Evolutionary conservation across 1,139 yeast genomes (phyloP).

Genomic region (Wickerhamomyces sp.): DNA sequence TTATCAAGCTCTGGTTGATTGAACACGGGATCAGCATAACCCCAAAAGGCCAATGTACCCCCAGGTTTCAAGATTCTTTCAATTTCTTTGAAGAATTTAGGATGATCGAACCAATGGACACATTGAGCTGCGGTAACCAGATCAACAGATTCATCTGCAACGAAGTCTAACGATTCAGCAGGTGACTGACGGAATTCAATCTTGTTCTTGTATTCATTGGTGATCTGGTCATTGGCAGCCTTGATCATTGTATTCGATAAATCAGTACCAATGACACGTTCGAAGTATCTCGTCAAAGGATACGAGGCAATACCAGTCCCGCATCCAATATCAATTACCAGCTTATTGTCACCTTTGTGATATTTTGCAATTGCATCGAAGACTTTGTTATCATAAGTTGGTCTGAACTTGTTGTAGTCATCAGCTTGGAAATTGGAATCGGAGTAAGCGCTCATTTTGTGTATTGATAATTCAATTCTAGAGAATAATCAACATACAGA

Average conservation of each 20-base stretch:
- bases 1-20: slow-evolving; percentile 29
- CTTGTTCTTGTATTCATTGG: slow-evolving; percentile 12
- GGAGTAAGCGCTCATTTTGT: slow-evolving; percentile 54
- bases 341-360: slow-evolving; percentile 26
- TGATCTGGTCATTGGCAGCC: slow-evolving; percentile 33
- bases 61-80: slow-evolving; percentile 47
- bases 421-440: slow-evolving; percentile 45
- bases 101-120: slow-evolving; percentile 69
- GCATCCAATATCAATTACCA: slow-evolving; percentile 68
- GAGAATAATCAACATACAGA: too few relatives aligned
- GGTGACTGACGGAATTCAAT: slow-evolving; percentile 23
- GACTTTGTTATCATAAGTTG: slow-evolving; percentile 46
- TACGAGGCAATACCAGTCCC: slow-evolving; percentile 78
- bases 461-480: too few relatives aligned
- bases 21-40: slow-evolving; percentile 58
- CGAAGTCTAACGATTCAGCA: slow-evolving; percentile 30
- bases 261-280: slow-evolving; percentile 61
- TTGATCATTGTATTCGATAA: slow-evolving; percentile 58
- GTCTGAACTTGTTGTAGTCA: slow-evolving; percentile 52
- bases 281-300: slow-evolving; percentile 39
- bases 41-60: slow-evolving; percentile 74
- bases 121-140: slow-evolving; percentile 70
- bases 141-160: slow-evolving; percentile 42
- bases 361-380: slow-evolving; percentile 35
- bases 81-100: slow-evolving; percentile 46